Conservation (phyloP, 441 rosid genomes). For the Jatropha podagrica region DNA sequence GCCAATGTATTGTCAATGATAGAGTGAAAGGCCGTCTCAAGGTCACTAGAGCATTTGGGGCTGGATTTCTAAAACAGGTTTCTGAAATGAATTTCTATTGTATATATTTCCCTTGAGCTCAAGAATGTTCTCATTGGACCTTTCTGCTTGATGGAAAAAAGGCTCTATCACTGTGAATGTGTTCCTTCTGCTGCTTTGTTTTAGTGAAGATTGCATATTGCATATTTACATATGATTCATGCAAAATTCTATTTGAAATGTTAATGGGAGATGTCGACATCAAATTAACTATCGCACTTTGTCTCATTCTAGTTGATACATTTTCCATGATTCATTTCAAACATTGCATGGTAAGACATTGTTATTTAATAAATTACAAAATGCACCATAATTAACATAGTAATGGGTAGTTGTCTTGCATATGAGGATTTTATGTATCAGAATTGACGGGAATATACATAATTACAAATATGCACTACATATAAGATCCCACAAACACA, state of each 20-base stretch:
- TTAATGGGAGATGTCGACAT: too few relatives aligned
- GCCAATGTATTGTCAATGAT: constrained; percentile 85
- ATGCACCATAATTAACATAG: neutral
- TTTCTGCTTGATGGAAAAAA: neutral
- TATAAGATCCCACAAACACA: neutral
- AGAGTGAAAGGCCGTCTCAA: constrained; percentile 96
- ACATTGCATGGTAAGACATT: neutral
- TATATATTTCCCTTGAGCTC: constrained; percentile 3
- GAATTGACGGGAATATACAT: neutral
- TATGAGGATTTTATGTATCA: neutral
- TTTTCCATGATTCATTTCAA: neutral
- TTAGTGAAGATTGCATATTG: neutral
- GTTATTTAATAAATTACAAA: neutral
- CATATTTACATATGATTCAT: neutral
- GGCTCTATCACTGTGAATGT: neutral
- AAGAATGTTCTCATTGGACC: neutral
- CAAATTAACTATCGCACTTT: too few relatives aligned
- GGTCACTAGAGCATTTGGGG: constrained; percentile 98
- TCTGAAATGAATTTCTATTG: constrained; percentile 6
- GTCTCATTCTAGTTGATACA: neutral
- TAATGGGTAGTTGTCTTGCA: neutral
- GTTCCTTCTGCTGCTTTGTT: neutral
- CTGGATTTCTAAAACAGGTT: constrained; percentile 96
- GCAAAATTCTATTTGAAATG: neutral
- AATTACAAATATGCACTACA: neutral